A percentile compares a stretch with the other conserved stretches of the same genome.
These are phyloP conservation scores for Paramecium tetraurelia DNA, from an alignment of 73 alveolate genomes.

Conservation along the genomic window DNA sequence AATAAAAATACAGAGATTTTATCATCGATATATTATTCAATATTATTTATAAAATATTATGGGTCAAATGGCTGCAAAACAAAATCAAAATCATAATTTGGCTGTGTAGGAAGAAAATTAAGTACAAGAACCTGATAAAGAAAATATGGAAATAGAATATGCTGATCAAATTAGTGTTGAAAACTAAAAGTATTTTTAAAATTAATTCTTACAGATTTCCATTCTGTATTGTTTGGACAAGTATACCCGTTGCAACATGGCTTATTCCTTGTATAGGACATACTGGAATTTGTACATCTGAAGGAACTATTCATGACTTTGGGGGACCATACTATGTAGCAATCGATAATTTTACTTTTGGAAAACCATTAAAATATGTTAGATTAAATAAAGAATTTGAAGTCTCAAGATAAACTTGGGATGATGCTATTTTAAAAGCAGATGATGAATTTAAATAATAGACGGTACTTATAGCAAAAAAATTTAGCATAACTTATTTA, in stretches of 20 bases:
- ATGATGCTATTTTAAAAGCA: slow-evolving; percentile 30
- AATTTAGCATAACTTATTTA: slow-evolving; percentile 51
- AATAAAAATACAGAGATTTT: not conserved
- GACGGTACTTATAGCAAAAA: not conserved
- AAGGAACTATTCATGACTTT: slow-evolving; percentile 92
- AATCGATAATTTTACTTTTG: slow-evolving; percentile 94
- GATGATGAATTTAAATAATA: slow-evolving; percentile 31
- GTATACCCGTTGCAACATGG: slow-evolving; percentile 88
- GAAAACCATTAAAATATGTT: slow-evolving; percentile 87
- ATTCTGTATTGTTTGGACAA: slow-evolving; percentile 94
- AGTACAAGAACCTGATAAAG: not conserved
- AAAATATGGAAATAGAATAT: not conserved
- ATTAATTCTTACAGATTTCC: slow-evolving; percentile 74
- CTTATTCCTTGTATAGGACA: slow-evolving; percentile 93
- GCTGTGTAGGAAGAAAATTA: not conserved
- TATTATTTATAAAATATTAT: not conserved
- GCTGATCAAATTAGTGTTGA: not conserved
- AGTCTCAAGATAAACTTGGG: not conserved
- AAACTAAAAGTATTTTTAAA: not conserved
- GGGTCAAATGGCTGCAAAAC: not conserved
- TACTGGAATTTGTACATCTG: slow-evolving; percentile 88
- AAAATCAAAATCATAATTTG: not conserved
- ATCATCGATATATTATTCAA: not conserved
- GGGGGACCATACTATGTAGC: slow-evolving; percentile 93
- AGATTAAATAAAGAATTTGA: slow-evolving; percentile 30